Evolutionary conservation across 2,329 filamentous ascomycete species (phyloP), one percentile per base, ranked within the genome.

Genomic region (Nemania abortiva): DNA sequence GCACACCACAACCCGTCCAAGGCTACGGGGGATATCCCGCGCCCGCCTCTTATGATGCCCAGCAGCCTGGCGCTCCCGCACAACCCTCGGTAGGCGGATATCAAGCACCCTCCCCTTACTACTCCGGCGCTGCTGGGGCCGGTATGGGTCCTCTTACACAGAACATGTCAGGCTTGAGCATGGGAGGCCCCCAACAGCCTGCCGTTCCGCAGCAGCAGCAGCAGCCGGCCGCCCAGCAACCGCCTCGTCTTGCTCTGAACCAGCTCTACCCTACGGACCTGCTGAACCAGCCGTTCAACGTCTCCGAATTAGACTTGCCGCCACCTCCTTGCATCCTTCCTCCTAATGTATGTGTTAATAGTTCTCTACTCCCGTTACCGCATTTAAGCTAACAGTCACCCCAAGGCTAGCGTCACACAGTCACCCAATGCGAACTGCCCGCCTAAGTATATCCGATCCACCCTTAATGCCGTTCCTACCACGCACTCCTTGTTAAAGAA

Each of bases 401-500:
- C 6, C 24, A 20, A 97, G 94, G 90, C 92, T 61, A 96, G 93
- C 79, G 93, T 97, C 65, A 98, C 95, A 24, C 92, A 94, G 66
- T 98, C 96, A 53, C 93, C 94, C 54, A 87, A 92, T 79, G 91
- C 96, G 70, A 99, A 98, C 82, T 97, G 95, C 84, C 90, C 94
- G 63, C 89, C 95, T 27, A 97, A 97, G 85, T 99, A 97, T 80
- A 91, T 98, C 73, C 93, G 96, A 75, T 98, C 96, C 22, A 98
- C 96, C 6, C 84, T 99, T 72, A 98, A 98, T 81, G 94, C 94
- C 29, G 91, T 98, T 52, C 96, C 96, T 2, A 97, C 94, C 24
- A 98, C 93, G 67, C 90, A 97, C 81, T 96, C 93, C 22, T 87
- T 98, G 29, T 87, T 99, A 69, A 99, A 98, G 84, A 98, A 98